These are phyloP conservation scores for barrel medic (Medicago truncatula) DNA, from an alignment of 306 rosid genomes.

Conservation along the genomic window MtrunA17r5.0-ANR NC_053046.1:30075501-30076000, in stretches of 20 bases:
- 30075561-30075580: conserved; percentile 23
- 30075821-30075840: neutral
- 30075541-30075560: conserved; percentile 26
- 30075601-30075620: conserved; percentile 24
- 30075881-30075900: neutral
- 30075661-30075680: conserved; percentile 18
- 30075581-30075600: conserved; percentile 11
- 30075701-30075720: conserved; percentile 21
- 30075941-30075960: neutral
- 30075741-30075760: neutral
- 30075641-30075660: conserved; percentile 19
- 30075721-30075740: neutral
- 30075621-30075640: neutral
- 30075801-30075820: neutral
- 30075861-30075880: neutral
- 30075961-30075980: neutral
- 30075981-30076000: neutral
- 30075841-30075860: neutral
- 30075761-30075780: neutral
- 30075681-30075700: neutral
- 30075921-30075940: neutral
- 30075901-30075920: neutral
- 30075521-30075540: neutral
- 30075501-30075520: conserved; percentile 21
- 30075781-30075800: neutral